phyloP scores from a whole-genome alignment of 139 green algal species.

The Chlorella ohadii region DNA sequence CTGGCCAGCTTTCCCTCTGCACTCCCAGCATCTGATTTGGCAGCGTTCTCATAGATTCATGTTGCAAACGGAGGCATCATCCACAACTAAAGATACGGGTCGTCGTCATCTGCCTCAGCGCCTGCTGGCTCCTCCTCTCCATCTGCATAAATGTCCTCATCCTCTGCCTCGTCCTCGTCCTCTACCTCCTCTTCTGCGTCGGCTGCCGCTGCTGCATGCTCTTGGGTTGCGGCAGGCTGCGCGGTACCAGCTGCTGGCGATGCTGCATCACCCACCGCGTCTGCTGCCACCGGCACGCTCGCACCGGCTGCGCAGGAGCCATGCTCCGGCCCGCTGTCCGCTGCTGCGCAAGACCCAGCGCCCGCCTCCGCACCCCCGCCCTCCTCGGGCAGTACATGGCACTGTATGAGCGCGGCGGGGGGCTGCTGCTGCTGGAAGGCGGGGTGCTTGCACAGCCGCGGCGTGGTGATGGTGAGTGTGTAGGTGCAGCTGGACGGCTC shows the following conservation, averaged over 20 bases:
- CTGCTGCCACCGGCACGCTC: background rate
- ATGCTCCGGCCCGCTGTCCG: background rate
- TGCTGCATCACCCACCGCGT: background rate
- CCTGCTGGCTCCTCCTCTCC: too few relatives aligned
- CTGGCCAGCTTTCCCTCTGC: too few relatives aligned
- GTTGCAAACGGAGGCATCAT: too few relatives aligned
- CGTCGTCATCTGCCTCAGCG: background rate
- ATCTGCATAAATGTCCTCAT: background rate
- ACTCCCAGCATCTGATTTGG: too few relatives aligned
- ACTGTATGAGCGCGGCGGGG: constrained; percentile 24
- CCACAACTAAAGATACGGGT: background rate
- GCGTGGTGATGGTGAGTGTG: constrained; percentile 70
- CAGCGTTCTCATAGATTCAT: too few relatives aligned
- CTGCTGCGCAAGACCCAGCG: background rate
- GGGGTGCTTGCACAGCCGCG: constrained; percentile 80
- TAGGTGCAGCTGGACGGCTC: constrained; percentile 88
- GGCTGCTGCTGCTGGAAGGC: constrained; percentile 45
- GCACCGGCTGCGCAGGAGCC: too few relatives aligned
- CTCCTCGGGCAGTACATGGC: constrained; percentile 3
- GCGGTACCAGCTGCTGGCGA: background rate
- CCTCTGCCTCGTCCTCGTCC: background rate
- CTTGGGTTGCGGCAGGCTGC: too few relatives aligned
- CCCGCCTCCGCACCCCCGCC: background rate
- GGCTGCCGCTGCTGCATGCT: background rate
- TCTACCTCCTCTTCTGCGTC: background rate